phyloP scores from a whole-genome alignment of 768 basidiomycete species.

The Termitomyces sp. region DNA sequence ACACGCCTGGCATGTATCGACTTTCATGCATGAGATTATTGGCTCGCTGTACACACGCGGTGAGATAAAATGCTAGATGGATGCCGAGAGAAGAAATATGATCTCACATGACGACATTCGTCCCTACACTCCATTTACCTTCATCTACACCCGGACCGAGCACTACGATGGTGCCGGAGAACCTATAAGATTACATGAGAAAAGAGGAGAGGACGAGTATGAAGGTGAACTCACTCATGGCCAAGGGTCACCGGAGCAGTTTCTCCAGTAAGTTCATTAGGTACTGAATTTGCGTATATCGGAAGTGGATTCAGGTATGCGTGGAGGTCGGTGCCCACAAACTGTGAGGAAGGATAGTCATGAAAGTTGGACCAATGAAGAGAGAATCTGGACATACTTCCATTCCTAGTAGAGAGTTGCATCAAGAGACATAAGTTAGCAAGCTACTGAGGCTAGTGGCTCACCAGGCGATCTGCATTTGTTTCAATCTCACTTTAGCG shows the following conservation, averaged over 20 bases:
- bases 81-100: not conserved
- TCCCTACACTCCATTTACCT: slow-evolving; percentile 26
- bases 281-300: slow-evolving; percentile 26
- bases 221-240: slow-evolving; percentile 31
- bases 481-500: not conserved
- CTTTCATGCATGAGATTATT: slow-evolving; percentile 31
- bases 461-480: slow-evolving; percentile 22
- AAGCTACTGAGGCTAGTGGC: not conserved
- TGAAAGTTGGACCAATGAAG: not conserved
- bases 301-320: slow-evolving; percentile 26
- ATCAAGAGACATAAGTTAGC: not conserved
- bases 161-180: slow-evolving; percentile 28
- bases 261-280: slow-evolving; percentile 32
- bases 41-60: slow-evolving; percentile 28
- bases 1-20: slow-evolving; percentile 26
- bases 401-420: slow-evolving; percentile 16
- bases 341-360: slow-evolving; percentile 17
- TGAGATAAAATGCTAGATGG: not conserved
- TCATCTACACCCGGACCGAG: slow-evolving; percentile 27
- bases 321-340: slow-evolving; percentile 44
- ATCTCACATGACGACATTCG: slow-evolving; percentile 26
- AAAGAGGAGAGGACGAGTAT: not conserved
- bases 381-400: slow-evolving; percentile 17
- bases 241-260: slow-evolving; percentile 36
- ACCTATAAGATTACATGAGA: slow-evolving; percentile 13